These are phyloP conservation scores for Candida suzukii DNA, from an alignment of 805 yeast species.

Conservation along the genomic window DNA sequence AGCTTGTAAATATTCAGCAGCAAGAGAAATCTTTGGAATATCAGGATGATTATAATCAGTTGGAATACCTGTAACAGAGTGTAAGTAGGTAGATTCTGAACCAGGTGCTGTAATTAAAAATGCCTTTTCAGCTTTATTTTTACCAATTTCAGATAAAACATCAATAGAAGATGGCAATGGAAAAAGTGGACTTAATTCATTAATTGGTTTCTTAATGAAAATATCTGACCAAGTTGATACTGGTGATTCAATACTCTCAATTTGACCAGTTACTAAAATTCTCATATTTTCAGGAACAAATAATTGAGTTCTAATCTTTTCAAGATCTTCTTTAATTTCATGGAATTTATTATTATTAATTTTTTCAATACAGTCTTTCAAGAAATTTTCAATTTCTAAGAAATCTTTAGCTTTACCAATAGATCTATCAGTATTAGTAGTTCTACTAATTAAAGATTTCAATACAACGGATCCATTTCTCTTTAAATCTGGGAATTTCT, in stretches of 20 bases:
- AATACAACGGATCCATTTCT: constrained; percentile 61
- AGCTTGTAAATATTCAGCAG: constrained; percentile 69
- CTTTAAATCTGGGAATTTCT: constrained; percentile 54
- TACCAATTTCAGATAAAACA: constrained; percentile 52
- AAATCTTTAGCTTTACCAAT: constrained; percentile 60
- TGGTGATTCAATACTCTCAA: constrained; percentile 43
- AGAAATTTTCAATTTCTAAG: constrained; percentile 53
- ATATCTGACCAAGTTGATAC: constrained; percentile 51
- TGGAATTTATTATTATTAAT: constrained; percentile 49
- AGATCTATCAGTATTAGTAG: constrained; percentile 50
- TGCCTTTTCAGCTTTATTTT: constrained; percentile 44
- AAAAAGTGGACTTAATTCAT: not conserved
- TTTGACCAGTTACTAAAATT: constrained; percentile 65
- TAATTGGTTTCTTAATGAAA: constrained; percentile 6
- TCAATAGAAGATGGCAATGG: constrained; percentile 47
- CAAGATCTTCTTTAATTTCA: constrained; percentile 42
- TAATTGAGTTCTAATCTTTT: constrained; percentile 41
- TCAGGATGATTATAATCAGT: constrained; percentile 49
- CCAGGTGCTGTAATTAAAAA: constrained; percentile 70
- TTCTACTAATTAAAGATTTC: constrained; percentile 43
- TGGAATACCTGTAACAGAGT: constrained; percentile 54
- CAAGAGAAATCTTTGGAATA: constrained; percentile 61
- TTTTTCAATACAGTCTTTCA: constrained; percentile 37
- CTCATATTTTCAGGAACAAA: constrained; percentile 57
- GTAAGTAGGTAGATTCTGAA: constrained; percentile 71